phyloP scores from a whole-genome alignment of 1,139 yeast genomes.

The Zygoascus meyerae region DNA sequence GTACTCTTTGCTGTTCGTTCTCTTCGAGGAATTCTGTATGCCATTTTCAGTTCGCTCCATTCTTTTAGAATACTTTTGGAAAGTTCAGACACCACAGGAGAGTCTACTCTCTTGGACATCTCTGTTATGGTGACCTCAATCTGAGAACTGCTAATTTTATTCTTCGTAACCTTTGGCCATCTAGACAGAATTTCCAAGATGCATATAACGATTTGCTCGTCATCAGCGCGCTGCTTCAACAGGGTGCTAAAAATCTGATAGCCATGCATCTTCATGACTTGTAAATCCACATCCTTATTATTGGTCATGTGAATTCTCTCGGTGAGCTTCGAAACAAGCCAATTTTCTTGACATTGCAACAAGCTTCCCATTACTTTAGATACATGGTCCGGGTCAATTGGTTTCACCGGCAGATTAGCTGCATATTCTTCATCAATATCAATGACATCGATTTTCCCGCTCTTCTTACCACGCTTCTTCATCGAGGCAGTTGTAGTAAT shows the following conservation, averaged over 20 bases:
- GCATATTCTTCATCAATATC: conserved; percentile 49
- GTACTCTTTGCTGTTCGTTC: conserved; percentile 12
- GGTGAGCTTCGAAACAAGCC: conserved; percentile 60
- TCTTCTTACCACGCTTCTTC: conserved; percentile 47
- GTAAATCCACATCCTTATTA: conserved; percentile 50
- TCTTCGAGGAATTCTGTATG: conserved; percentile 70
- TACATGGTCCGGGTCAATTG: conserved; percentile 48
- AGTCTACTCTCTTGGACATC: conserved; percentile 34
- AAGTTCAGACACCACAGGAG: conserved; percentile 29
- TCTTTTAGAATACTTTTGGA: conserved; percentile 48
- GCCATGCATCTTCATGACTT: conserved; percentile 77
- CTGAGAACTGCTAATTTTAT: conserved; percentile 73
- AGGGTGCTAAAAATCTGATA: conserved; percentile 69
- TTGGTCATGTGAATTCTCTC: conserved; percentile 57
- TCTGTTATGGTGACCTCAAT: conserved; percentile 60
- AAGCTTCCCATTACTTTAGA: conserved; percentile 77
- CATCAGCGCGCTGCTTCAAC: conserved; percentile 40
- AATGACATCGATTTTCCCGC: conserved; percentile 31
- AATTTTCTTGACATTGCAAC: conserved; percentile 67
- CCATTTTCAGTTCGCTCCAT: conserved; percentile 76
- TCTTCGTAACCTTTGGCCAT: conserved; percentile 81
- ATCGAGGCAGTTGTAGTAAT: conserved; percentile 21
- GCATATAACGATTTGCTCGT: conserved; percentile 35
- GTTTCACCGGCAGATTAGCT: conserved; percentile 51
- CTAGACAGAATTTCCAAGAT: conserved; percentile 53